Evolutionary conservation across 495 filamentous ascomycete species (phyloP).

Genomic region (Cudoniella acicularis): DNA sequence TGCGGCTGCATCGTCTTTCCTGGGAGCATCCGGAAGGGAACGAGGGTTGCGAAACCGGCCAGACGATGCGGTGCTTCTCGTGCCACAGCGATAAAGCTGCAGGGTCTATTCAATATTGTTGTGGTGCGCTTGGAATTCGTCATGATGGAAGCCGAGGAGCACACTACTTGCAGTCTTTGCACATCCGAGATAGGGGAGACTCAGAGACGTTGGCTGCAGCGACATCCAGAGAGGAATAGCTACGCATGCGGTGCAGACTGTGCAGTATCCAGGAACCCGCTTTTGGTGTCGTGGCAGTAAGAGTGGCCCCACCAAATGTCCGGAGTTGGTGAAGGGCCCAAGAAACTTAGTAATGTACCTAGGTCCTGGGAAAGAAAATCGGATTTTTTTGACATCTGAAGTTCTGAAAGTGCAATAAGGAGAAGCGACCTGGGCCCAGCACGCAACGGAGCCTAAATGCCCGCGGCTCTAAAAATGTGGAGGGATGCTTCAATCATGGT

Average conservation of each 20-base stretch:
- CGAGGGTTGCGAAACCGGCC: neutral
- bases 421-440: neutral
- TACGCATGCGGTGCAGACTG: neutral
- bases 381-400: neutral
- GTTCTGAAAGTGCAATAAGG: too few species aligned
- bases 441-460: conserved; percentile 1
- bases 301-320: neutral
- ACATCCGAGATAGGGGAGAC: neutral
- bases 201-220: neutral
- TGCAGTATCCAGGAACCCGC: neutral
- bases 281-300: conserved; percentile 3
- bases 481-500: neutral
- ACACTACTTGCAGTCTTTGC: neutral
- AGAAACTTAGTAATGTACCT: too few species aligned
- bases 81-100: conserved; percentile 3
- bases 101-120: neutral
- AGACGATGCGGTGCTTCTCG: neutral
- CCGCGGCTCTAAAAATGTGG: conserved; percentile 3
- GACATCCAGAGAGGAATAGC: neutral
- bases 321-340: neutral
- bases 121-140: neutral
- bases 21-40: neutral
- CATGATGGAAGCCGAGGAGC: neutral
- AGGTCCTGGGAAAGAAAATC: neutral
- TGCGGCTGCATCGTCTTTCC: neutral